Evolutionary conservation across 2,329 filamentous ascomycete genomes (phyloP).

Genomic region (Ophiocordyceps camponoti-leonardi): DNA sequence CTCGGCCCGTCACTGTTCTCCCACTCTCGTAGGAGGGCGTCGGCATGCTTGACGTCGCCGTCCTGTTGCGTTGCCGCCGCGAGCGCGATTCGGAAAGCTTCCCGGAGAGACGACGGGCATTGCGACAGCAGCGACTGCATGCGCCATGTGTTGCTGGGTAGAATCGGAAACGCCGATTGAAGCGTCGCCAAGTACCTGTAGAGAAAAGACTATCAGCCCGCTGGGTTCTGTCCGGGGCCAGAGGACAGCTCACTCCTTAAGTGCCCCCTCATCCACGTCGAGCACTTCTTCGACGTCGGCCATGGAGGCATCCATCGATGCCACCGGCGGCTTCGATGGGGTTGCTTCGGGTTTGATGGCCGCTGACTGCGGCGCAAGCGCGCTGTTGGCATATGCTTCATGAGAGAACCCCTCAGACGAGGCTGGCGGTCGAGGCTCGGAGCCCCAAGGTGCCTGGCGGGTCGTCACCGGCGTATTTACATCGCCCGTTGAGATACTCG

Average conservation of each 20-base stretch:
- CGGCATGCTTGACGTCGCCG: conserved; percentile 26
- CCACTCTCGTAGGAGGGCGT: conserved; percentile 32
- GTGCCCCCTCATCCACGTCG: conserved; percentile 24
- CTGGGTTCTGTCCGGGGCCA: too few species aligned
- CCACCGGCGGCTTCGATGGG: conserved; percentile 17
- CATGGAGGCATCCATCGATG: conserved; percentile 18
- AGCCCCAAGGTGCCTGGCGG: conserved; percentile 27
- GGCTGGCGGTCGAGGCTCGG: conserved; percentile 26
- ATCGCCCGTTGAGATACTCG: conserved; percentile 25
- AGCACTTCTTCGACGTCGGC: conserved; percentile 14
- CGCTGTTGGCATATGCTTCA: conserved; percentile 18
- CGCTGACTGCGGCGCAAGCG: conserved; percentile 28
- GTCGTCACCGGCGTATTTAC: conserved; percentile 21
- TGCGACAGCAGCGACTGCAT: conserved; percentile 37
- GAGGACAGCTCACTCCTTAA: conserved; percentile 23
- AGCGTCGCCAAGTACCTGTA: conserved; percentile 44
- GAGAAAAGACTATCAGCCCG: conserved; percentile 1
- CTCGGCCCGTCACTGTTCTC: conserved; percentile 24
- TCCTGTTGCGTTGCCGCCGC: conserved; percentile 30
- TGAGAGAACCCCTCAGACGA: conserved; percentile 14
- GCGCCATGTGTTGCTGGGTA: conserved; percentile 39
- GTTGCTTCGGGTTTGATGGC: conserved; percentile 19
- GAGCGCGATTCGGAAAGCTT: conserved; percentile 48
- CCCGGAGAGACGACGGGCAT: conserved; percentile 37
- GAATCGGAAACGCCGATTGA: conserved; percentile 49